Evolutionary conservation across 1,284 basidiomycete species (phyloP), one percentile per base, ranked within the genome.

Genomic region (Microstroma glucosiphilum): DNA sequence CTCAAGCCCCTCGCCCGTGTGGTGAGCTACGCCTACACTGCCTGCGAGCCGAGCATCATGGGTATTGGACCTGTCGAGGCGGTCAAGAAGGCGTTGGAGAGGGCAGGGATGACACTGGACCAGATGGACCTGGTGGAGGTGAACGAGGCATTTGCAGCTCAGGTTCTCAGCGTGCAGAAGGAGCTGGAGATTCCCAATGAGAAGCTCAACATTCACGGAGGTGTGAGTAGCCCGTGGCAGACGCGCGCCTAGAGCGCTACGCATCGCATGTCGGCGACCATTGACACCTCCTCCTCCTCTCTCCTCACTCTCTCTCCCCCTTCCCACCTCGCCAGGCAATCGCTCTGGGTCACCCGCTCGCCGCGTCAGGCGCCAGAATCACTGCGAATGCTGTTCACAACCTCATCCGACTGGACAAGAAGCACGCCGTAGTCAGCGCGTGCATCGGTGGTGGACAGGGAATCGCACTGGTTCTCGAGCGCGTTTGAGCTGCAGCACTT

Each of bases 101-200:
- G 80, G 26, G 80, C 80, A 2, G 72, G 71, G 2, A 63, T 82
- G 63, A 80, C 59, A 15, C 69, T 84, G 2, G 74, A 69, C 37
- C 82, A 84, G 66, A 84, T 84, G 74, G 83, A 83, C 73, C 70
- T 84, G 42, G 82, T 84, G 65, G 84, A 85, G 68, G 78, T 85
- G 58, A 85, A 84, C 77, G 84, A 85, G 81, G 96, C 94, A 17
- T 98, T 98, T 84, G 93, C 92, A 0, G 90, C 91, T 41, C 94
- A 97, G 73, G 88, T 91, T 76, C 86, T 90, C 57, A 87, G 92
- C 59, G 90, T 91, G 1, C 92, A 97, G 82, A 90, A 94, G 82
- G 85, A 91, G 51, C 84, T 96, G 64, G 85, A 84, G 63, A 84
- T 98, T 23, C 83, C 83, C 13, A 79, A 72, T 56, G 84, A 84